phyloP scores from a whole-genome alignment of 1,284 basidiomycete species.

The Entoloma clypeatum region DNA sequence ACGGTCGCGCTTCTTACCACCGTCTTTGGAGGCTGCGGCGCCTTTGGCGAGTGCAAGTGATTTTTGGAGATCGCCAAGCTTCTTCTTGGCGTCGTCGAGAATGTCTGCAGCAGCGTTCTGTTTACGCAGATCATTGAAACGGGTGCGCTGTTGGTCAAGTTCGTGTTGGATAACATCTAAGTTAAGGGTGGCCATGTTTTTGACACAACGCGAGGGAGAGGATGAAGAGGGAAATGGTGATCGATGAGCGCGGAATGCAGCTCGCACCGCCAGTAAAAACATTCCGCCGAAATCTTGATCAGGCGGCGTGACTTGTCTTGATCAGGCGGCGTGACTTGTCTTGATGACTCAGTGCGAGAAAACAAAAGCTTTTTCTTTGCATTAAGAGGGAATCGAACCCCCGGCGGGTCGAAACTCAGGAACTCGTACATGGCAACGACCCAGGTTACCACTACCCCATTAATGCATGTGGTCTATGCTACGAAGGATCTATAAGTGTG shows the following conservation, averaged over 20 bases:
- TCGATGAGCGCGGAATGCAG: slow-evolving; percentile 17
- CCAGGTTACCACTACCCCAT: too few relatives aligned
- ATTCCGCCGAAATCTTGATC: too few relatives aligned
- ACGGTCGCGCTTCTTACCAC: slow-evolving; percentile 59
- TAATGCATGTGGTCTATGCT: too few relatives aligned
- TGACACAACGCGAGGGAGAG: slow-evolving; percentile 10
- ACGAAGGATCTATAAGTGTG: too few relatives aligned
- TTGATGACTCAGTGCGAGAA: too few relatives aligned
- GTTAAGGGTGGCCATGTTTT: slow-evolving; percentile 34
- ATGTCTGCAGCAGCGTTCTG: slow-evolving; percentile 45
- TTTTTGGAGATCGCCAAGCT: slow-evolving; percentile 66
- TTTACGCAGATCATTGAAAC: slow-evolving; percentile 57
- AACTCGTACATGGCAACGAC: too few relatives aligned
- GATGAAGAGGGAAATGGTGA: slow-evolving; percentile 13
- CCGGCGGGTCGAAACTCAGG: slow-evolving; percentile 71
- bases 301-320: too few relatives aligned
- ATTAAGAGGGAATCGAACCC: slow-evolving; percentile 78
- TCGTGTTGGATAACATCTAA: slow-evolving; percentile 45
- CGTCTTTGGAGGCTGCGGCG: slow-evolving; percentile 26
- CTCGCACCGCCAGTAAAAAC: slow-evolving; percentile 11
- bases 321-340: too few relatives aligned
- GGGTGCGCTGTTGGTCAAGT: slow-evolving; percentile 48
- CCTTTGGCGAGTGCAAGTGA: slow-evolving; percentile 44
- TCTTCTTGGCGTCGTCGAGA: slow-evolving; percentile 65
- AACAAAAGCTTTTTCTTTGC: too few relatives aligned